A percentile compares a stretch with the other conserved stretches of the same genome.
Evolutionary conservation across 768 basidiomycete species (phyloP).

Genomic region (Tephrocybe sp.): DNA sequence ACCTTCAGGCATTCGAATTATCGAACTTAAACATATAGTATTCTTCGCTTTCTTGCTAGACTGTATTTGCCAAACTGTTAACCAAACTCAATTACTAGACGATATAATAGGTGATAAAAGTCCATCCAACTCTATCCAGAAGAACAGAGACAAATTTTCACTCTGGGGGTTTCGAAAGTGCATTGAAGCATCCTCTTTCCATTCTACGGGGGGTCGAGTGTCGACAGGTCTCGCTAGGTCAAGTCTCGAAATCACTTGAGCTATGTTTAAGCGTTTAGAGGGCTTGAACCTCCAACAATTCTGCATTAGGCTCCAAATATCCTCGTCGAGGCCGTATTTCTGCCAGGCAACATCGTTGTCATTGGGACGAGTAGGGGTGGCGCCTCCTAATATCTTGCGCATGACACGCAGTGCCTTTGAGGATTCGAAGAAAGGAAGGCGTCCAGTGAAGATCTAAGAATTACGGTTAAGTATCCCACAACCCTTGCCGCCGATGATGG

Average conservation of each 20-base stretch:
- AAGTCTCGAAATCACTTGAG: neutral
- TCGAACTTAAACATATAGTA: too few relatives aligned
- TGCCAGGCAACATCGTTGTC: neutral
- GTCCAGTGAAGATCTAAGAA: slow-evolving; percentile 15
- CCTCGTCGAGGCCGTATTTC: neutral
- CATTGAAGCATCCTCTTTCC: neutral
- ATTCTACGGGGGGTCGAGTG: neutral
- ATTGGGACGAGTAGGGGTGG: slow-evolving; percentile 5
- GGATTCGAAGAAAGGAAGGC: slow-evolving; percentile 17
- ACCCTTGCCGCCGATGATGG: neutral
- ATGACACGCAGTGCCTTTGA: slow-evolving; percentile 12
- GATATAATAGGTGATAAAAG: too few relatives aligned
- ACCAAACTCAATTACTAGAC: too few relatives aligned
- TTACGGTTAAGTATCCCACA: neutral
- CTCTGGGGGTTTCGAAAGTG: slow-evolving; percentile 6
- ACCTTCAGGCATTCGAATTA: too few relatives aligned
- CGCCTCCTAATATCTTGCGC: slow-evolving; percentile 8
- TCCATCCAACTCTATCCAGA: too few relatives aligned
- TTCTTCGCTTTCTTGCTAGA: too few relatives aligned
- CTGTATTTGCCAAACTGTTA: too few relatives aligned
- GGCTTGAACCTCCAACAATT: slow-evolving; percentile 2
- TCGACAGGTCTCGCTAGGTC: neutral
- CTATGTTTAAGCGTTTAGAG: neutral
- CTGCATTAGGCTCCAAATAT: neutral
- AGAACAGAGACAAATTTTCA: too few relatives aligned